Conservation (phyloP, 2,329 filamentous ascomycete species). For the Gnomoniopsis smithogilvyi region DNA sequence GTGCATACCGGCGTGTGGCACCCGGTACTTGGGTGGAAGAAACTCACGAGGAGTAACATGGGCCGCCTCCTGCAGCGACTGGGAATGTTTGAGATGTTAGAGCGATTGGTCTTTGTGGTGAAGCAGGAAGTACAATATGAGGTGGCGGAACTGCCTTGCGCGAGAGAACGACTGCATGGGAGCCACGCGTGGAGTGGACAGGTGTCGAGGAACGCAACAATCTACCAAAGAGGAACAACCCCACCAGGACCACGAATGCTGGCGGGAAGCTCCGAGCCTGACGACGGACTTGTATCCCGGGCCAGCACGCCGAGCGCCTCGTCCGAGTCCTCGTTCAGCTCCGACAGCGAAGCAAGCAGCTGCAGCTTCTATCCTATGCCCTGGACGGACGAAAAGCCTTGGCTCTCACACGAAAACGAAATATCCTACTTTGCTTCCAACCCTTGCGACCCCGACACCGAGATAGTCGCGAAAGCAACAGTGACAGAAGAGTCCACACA, state of each 20-base stretch:
- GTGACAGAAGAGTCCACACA: conserved; percentile 14
- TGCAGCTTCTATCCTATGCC: conserved; percentile 4
- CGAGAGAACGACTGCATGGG: conserved; percentile 8
- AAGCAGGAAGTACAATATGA: conserved; percentile 47
- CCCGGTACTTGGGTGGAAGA: conserved; percentile 40
- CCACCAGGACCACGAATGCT: conserved; percentile 18
- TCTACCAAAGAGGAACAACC: conserved; percentile 10
- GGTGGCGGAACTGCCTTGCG: conserved; percentile 28
- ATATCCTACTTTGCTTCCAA: conserved; percentile 34
- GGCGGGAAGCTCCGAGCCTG: background rate
- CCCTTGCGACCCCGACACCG: conserved; percentile 27
- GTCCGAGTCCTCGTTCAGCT: background rate
- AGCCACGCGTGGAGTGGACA: conserved; percentile 1
- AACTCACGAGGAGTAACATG: conserved; percentile 40
- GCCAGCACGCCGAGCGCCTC: background rate
- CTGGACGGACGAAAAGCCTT: conserved; percentile 26
- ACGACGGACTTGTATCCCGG: background rate
- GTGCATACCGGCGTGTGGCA: conserved; percentile 43
- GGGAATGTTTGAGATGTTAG: conserved; percentile 37
- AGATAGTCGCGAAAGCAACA: conserved; percentile 16
- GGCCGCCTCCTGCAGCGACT: conserved; percentile 38
- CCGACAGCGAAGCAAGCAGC: background rate
- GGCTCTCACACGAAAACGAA: conserved; percentile 39
- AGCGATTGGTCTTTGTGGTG: conserved; percentile 41
- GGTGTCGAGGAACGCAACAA: conserved; percentile 13